Evolutionary conservation across 148 eudicot genomes (phyloP), one percentile per base, ranked within the genome.

Genomic region (Pouteria glomerata): DNA sequence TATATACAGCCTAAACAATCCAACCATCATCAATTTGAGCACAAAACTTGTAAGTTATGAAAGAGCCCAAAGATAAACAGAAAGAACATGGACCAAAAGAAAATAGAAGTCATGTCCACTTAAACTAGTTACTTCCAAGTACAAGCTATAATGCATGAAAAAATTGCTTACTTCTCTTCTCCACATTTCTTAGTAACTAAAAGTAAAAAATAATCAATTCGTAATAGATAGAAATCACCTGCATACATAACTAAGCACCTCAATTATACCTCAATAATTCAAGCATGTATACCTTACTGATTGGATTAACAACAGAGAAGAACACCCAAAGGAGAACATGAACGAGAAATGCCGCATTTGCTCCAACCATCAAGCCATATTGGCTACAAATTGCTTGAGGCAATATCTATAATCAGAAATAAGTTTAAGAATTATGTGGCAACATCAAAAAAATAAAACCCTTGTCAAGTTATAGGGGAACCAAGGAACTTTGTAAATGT

Each of bases 361-460:
- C 96, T 72, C 99, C 99, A 57, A 91, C 96, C 29, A 85, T 84
- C 83, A 95, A 85, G 16, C 99, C 97, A 84, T 91, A 89, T 27
- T 94, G 91, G 8, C 96, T 91, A 76, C 99, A 95, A 66, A 95
- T 69, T 71, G 97, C 93, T 74, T 95, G 99, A 47, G 99, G 97
- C 80, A 95, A 63, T 78, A 95, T 95, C 99, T 95, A 81, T 74
- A 73, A 45, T 44, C 39, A 68, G n/a, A 74, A 37, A 66, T 52
- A 62, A 24, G 64, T 39, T 23, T 30, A 52, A 52, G 55, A 16
- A n/a, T n/a, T n/a, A 58, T 23, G 44, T 64, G 5, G 27, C 0
- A 13, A 33, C 50, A 73, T 1, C 12, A 5, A 26, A 23, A 10
- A 66, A 71, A 64, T 8, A n/a, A 45, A 45, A 52, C 41, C 6